A percentile compares a stretch with the other conserved stretches of the same genome.
Evolutionary conservation across 768 basidiomycete species (phyloP).

Genomic region (Wakefieldia striispora): DNA sequence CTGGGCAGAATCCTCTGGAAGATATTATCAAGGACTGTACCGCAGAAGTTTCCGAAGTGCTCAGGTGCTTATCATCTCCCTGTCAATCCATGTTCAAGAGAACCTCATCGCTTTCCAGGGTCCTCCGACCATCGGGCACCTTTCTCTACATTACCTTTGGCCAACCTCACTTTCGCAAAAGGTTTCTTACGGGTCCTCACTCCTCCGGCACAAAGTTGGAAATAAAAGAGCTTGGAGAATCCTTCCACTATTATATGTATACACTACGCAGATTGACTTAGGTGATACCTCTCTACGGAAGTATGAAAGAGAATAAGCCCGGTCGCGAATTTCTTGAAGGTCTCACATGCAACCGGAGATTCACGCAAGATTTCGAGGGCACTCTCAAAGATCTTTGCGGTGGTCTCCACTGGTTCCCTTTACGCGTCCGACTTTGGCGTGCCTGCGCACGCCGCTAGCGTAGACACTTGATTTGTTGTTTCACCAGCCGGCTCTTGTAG

Average conservation of each 20-base stretch:
- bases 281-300: slow-evolving; percentile 13
- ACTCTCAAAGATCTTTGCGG: slow-evolving; percentile 15
- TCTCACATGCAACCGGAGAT: slow-evolving; percentile 3
- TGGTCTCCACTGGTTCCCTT: slow-evolving; percentile 20
- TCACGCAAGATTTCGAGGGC: slow-evolving; percentile 17
- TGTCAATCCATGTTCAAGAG: neutral
- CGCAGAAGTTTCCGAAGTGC: slow-evolving; percentile 71
- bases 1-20: slow-evolving; percentile 64
- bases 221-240: slow-evolving; percentile 69
- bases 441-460: slow-evolving; percentile 22
- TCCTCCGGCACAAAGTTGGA: slow-evolving; percentile 58
- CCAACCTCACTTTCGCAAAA: slow-evolving; percentile 82
- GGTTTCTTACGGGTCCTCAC: slow-evolving; percentile 49
- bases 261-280: slow-evolving; percentile 45
- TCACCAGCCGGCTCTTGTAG: slow-evolving; percentile 35
- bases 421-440: slow-evolving; percentile 28
- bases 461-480: slow-evolving; percentile 31
- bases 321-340: slow-evolving; percentile 1
- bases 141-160: slow-evolving; percentile 87
- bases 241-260: slow-evolving; percentile 84
- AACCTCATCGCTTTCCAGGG: slow-evolving; percentile 36
- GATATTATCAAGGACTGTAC: slow-evolving; percentile 69
- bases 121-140: slow-evolving; percentile 55
- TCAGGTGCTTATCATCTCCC: slow-evolving; percentile 44
- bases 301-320: slow-evolving; percentile 21